phyloP scores from a whole-genome alignment of 495 filamentous ascomycete genomes.

The Clavariopsis aquatica region DNA sequence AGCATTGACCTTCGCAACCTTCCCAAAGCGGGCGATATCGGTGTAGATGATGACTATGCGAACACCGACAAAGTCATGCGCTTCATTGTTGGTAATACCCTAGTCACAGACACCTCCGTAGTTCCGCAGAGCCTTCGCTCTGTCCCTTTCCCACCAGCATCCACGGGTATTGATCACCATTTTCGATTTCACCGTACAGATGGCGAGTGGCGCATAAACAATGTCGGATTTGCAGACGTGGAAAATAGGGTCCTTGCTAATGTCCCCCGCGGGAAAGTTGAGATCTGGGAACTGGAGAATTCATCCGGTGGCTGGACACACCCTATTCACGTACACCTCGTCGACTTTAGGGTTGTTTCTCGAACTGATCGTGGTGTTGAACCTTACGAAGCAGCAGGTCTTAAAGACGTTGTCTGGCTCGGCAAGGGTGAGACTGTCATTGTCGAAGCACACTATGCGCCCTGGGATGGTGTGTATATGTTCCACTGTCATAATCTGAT shows the following conservation, averaged over 20 bases:
- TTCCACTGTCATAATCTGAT: slow-evolving; percentile 59
- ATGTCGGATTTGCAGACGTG: slow-evolving; percentile 51
- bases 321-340: slow-evolving; percentile 60
- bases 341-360: slow-evolving; percentile 55
- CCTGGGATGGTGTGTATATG: slow-evolving; percentile 58
- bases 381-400: slow-evolving; percentile 52
- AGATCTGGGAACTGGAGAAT: slow-evolving; percentile 54
- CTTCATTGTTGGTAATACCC: slow-evolving; percentile 51
- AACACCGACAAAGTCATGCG: slow-evolving; percentile 56
- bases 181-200: slow-evolving; percentile 53
- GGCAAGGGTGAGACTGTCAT: slow-evolving; percentile 51
- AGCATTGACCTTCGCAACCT: slow-evolving; percentile 54
- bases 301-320: slow-evolving; percentile 52
- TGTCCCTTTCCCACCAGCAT: slow-evolving; percentile 43
- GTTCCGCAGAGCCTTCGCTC: slow-evolving; percentile 41
- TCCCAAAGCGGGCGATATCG: slow-evolving; percentile 46
- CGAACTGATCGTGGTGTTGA: slow-evolving; percentile 46
- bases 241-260: slow-evolving; percentile 54
- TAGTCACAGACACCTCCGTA: slow-evolving; percentile 45
- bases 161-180: slow-evolving; percentile 45
- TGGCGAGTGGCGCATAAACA: slow-evolving; percentile 54
- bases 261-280: slow-evolving; percentile 51
- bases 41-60: slow-evolving; percentile 49
- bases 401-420: slow-evolving; percentile 58
- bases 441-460: slow-evolving; percentile 53